phyloP scores from a whole-genome alignment of 129 eudicot genomes.

The Flaveria linearis region DNA sequence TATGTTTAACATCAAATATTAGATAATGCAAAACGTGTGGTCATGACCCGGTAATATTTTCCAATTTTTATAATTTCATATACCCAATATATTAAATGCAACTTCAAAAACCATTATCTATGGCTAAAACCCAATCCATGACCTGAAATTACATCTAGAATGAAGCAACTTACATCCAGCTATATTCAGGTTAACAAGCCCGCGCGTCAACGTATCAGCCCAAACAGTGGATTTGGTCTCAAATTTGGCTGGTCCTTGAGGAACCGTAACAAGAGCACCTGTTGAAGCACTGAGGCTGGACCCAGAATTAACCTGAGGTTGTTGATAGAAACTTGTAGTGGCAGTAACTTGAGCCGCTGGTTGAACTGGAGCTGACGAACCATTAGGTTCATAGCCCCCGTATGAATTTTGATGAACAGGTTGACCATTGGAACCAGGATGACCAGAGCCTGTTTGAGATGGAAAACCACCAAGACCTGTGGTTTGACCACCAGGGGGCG shows the following conservation, averaged over 20 bases:
- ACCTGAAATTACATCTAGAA: neutral
- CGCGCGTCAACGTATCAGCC: slow-evolving; percentile 99
- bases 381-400: slow-evolving; percentile 46
- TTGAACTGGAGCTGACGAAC: slow-evolving; percentile 37
- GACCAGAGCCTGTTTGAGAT: slow-evolving; percentile 42
- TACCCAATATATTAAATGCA: neutral
- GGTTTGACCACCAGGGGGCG: slow-evolving; percentile 40
- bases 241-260: slow-evolving; percentile 74
- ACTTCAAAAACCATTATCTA: neutral
- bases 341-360: slow-evolving; percentile 32
- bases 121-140: neutral
- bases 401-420: slow-evolving; percentile 38
- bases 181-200: slow-evolving; percentile 84
- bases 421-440: slow-evolving; percentile 38
- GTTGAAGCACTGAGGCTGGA: slow-evolving; percentile 44
- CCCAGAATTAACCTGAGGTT: slow-evolving; percentile 40
- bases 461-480: slow-evolving; percentile 29
- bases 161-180: slow-evolving; percentile 79
- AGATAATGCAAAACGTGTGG: neutral
- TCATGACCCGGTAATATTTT: neutral
- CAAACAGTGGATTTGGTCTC: slow-evolving; percentile 94
- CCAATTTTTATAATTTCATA: neutral
- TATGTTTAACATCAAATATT: neutral
- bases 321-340: slow-evolving; percentile 41
- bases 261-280: slow-evolving; percentile 58